Conservation (phyloP, 2,329 filamentous ascomycete genomes). For the Raffaelea arxii region DNA sequence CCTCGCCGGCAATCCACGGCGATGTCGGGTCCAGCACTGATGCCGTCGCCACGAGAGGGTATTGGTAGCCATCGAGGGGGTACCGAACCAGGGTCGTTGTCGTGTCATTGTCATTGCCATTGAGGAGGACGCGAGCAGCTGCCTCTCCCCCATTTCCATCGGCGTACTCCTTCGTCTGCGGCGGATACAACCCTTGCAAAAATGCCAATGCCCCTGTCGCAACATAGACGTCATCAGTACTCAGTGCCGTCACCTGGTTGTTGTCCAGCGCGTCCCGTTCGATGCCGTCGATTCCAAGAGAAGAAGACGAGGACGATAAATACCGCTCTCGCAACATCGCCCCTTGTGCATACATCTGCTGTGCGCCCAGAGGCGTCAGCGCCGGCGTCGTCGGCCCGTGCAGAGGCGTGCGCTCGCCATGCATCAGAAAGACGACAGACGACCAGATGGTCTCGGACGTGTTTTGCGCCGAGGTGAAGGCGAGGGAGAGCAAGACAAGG, state of each 20-base stretch:
- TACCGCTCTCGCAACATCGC: slow-evolving; percentile 39
- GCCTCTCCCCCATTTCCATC: slow-evolving; percentile 24
- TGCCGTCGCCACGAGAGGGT: slow-evolving; percentile 49
- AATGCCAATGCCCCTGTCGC: slow-evolving; percentile 66
- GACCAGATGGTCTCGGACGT: slow-evolving; percentile 34
- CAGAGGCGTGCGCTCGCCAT: slow-evolving; percentile 44
- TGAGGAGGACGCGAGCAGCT: slow-evolving; percentile 13
- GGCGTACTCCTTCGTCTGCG: slow-evolving; percentile 34
- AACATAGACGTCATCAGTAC: slow-evolving; percentile 36
- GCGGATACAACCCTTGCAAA: slow-evolving; percentile 77
- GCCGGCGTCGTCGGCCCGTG: slow-evolving; percentile 17
- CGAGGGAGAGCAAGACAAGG: not conserved
- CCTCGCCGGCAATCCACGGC: slow-evolving; percentile 32
- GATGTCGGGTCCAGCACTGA: slow-evolving; percentile 28
- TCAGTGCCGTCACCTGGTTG: slow-evolving; percentile 31
- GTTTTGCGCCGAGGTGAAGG: not conserved
- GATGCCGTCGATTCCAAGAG: slow-evolving; percentile 30
- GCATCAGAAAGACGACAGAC: slow-evolving; percentile 35
- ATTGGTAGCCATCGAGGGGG: slow-evolving; percentile 71
- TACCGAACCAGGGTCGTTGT: slow-evolving; percentile 49
- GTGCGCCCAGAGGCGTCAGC: slow-evolving; percentile 43
- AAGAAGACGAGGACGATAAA: slow-evolving; percentile 19
- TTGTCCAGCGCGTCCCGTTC: slow-evolving; percentile 36
- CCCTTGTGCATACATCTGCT: slow-evolving; percentile 41
- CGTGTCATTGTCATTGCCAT: no score